Evolutionary conservation across 2,329 filamentous ascomycete species (phyloP).

Genomic region (Juglanconis oblonga): DNA sequence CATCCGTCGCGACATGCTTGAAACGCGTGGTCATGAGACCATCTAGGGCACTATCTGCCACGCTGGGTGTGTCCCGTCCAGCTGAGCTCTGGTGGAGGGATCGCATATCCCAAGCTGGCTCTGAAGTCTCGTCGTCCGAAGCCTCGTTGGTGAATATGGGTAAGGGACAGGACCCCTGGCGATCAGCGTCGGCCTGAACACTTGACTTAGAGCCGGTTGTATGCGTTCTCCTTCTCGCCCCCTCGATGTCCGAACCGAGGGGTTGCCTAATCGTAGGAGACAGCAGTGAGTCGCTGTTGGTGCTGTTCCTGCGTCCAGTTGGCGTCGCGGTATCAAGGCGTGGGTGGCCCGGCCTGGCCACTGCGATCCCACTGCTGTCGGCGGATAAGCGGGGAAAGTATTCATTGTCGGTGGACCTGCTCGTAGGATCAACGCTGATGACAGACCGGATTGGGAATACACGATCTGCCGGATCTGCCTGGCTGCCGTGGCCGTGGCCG

Average conservation of each 20-base stretch:
- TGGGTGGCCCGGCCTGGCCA: constrained; percentile 25
- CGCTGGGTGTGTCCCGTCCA: not conserved
- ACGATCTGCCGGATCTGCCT: constrained; percentile 47
- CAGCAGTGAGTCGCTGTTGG: constrained; percentile 13
- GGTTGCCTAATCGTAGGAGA: constrained; percentile 16
- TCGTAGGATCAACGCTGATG: constrained; percentile 62
- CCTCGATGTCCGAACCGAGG: constrained; percentile 13
- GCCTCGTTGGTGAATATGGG: constrained; percentile 22
- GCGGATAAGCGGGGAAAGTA: constrained; percentile 33
- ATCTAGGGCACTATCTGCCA: constrained; percentile 4
- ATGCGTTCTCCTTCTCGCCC: constrained; percentile 32
- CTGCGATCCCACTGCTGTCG: not conserved
- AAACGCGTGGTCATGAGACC: constrained; percentile 69
- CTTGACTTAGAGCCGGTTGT: constrained; percentile 40
- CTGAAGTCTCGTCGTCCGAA: constrained; percentile 29
- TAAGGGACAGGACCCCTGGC: constrained; percentile 35
- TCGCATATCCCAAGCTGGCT: constrained; percentile 8
- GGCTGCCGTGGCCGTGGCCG: constrained; percentile 18
- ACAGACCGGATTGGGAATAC: constrained; percentile 83
- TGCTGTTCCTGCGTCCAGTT: constrained; percentile 19
- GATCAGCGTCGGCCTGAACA: constrained; percentile 42
- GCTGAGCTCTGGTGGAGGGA: constrained; percentile 4
- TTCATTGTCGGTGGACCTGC: constrained; percentile 38
- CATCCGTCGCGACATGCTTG: constrained; percentile 71
- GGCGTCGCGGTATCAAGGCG: constrained; percentile 27